phyloP scores from a whole-genome alignment of 2,329 filamentous ascomycete genomes.

The Orbilia quercus region DNA sequence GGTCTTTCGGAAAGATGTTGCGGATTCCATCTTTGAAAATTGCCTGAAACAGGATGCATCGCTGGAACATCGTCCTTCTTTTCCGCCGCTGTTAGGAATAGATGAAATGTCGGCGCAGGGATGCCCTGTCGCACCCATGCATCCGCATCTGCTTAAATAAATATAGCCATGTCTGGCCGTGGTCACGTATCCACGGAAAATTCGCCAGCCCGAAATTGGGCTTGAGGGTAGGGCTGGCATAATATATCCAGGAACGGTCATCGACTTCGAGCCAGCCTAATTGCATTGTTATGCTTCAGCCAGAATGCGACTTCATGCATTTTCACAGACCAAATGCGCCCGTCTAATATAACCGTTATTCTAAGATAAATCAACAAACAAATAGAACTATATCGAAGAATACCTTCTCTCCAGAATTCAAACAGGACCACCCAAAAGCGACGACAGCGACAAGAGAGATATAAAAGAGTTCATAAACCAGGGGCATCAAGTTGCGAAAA shows the following conservation, averaged over 20 bases:
- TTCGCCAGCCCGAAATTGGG: neutral
- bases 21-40: conserved; percentile 55
- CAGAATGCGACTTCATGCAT: conserved; percentile 22
- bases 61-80: conserved; percentile 56
- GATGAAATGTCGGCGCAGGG: conserved; percentile 49
- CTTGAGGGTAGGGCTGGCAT: neutral
- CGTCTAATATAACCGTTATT: neutral
- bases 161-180: conserved; percentile 10
- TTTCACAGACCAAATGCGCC: neutral
- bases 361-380: neutral
- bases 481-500: conserved; percentile 1
- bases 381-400: neutral
- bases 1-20: conserved; percentile 56
- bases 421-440: too few relatives aligned
- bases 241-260: neutral
- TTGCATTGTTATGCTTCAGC: conserved; percentile 42
- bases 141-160: conserved; percentile 29
- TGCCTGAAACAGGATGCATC: conserved; percentile 53
- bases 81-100: conserved; percentile 55
- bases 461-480: too few relatives aligned
- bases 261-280: conserved; percentile 24
- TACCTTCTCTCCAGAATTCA: neutral
- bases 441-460: too few relatives aligned
- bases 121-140: conserved; percentile 36
- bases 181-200: conserved; percentile 41